Conservation (phyloP, 2,329 filamentous ascomycete species). For the Karstenula rhodostoma region DNA sequence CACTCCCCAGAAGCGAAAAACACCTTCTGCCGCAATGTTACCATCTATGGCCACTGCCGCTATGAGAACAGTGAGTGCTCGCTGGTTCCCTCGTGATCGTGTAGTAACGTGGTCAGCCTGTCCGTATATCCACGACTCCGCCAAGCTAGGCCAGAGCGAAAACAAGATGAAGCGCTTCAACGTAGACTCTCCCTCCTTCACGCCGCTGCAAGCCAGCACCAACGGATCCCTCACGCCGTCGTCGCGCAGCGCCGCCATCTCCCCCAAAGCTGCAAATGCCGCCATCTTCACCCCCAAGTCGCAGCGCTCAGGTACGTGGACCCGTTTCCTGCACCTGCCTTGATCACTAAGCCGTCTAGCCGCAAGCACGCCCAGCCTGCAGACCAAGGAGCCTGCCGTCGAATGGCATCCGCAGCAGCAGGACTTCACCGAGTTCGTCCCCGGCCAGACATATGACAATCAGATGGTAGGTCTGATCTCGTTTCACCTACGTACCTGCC, state of each 20-base stretch:
- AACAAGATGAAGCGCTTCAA: slow-evolving; percentile 79
- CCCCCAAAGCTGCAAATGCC: slow-evolving; percentile 88
- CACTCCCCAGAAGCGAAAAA: slow-evolving; percentile 72
- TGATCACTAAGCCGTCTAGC: slow-evolving; percentile 39
- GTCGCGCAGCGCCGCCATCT: slow-evolving; percentile 78
- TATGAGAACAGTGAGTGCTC: slow-evolving; percentile 76
- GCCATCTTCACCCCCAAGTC: slow-evolving; percentile 82
- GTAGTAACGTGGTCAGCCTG: slow-evolving; percentile 58
- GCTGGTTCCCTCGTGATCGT: slow-evolving; percentile 13
- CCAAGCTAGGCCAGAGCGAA: slow-evolving; percentile 66
- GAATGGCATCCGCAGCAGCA: slow-evolving; percentile 61
- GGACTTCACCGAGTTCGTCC: slow-evolving; percentile 62
- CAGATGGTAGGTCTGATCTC: slow-evolving; percentile 56
- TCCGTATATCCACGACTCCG: slow-evolving; percentile 85
- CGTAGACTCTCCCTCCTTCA: slow-evolving; percentile 96
- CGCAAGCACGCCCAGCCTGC: slow-evolving; percentile 53
- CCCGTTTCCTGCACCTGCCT: slow-evolving; percentile 4
- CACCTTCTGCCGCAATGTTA: slow-evolving; percentile 88
- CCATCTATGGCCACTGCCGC: slow-evolving; percentile 91
- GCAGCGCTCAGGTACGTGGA: slow-evolving; percentile 50
- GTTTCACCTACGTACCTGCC: background rate
- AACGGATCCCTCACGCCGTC: slow-evolving; percentile 56
- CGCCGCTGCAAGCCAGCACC: slow-evolving; percentile 66
- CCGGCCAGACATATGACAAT: slow-evolving; percentile 60
- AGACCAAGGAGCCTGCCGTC: slow-evolving; percentile 56